Evolutionary conservation across 768 basidiomycete genomes (phyloP).

Genomic region (Cyclocybe aegerita): DNA sequence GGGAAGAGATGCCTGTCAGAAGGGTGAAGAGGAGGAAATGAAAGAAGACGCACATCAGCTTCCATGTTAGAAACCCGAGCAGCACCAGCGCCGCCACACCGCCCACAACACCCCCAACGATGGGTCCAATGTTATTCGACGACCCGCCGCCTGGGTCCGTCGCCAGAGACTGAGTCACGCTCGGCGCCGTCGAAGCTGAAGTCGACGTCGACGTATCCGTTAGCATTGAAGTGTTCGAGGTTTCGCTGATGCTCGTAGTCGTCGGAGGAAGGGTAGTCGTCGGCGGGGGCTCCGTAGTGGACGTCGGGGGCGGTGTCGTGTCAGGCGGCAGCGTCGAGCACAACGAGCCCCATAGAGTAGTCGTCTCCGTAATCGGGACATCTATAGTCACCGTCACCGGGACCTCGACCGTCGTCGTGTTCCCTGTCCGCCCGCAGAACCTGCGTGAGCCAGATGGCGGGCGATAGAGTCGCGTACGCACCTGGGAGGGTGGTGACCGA

Average conservation of each 20-base stretch:
- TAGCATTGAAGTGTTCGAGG: slow-evolving; percentile 12
- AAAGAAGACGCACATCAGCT: slow-evolving; percentile 19
- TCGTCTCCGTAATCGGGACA: slow-evolving; percentile 17
- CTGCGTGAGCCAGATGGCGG: neutral
- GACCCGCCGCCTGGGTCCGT: slow-evolving; percentile 5
- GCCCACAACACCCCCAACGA: slow-evolving; percentile 27
- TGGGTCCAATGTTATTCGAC: slow-evolving; percentile 19
- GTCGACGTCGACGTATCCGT: slow-evolving; percentile 5
- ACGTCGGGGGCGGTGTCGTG: slow-evolving; percentile 1
- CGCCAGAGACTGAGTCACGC: too few species aligned
- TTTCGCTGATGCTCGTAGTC: neutral
- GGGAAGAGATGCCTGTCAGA: slow-evolving; percentile 3
- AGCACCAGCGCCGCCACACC: slow-evolving; percentile 21
- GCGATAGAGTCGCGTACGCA: slow-evolving; percentile 3
- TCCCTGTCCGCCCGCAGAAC: slow-evolving; percentile 10
- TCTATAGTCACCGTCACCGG: slow-evolving; percentile 18
- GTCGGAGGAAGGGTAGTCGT: slow-evolving; percentile 3
- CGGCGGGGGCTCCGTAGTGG: slow-evolving; percentile 5
- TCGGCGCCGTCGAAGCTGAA: slow-evolving; percentile 1
- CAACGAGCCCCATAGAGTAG: slow-evolving; percentile 24
- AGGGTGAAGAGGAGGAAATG: neutral
- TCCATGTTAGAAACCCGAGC: slow-evolving; percentile 25
- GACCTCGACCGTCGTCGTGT: slow-evolving; percentile 13
- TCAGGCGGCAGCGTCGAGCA: slow-evolving; percentile 13
- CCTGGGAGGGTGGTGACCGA: slow-evolving; percentile 19